Base-by-base conservation (phyloP, 768 basidiomycete genomes). In the Tephrocybe rancida region DNA sequence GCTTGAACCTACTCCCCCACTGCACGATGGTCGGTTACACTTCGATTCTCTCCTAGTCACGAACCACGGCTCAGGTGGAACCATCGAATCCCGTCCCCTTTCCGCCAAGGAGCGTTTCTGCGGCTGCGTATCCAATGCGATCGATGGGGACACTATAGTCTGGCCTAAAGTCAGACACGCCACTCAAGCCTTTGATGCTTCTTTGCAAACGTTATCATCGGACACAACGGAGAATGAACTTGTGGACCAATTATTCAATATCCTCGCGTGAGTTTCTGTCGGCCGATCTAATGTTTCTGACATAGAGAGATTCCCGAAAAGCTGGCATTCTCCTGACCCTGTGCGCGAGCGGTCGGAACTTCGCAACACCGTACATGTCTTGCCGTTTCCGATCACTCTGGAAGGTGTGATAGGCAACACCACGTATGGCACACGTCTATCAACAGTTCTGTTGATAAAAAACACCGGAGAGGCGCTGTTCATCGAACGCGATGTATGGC, bases 81-180 rank as follows among this genome's bases (percentile, higher is more conserved):
- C 60, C 21, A 74, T 92, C 60, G 71, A 72, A 26, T 68, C 76
- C 39, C 84, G 87, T 3, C 58, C 78, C 18, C 78, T 90, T n/a
- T 69, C 75, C 3, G 60, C 67, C 18, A 65, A 70, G 13, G 84
- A 90, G 60, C 66, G 76, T 48, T 63, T 61, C 37, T 78, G 75
- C 56, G 84, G 85, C 2, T 87, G 81, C 1, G 68, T 93, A 37
- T 91, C 92, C 29, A 92, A 92, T 61, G 90, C 89, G 13, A 68
- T 89, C 43, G 88, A 90, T 62, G 82, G 81, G n/a, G 54, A 67
- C 48, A 84, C 76, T 35, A 72, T 77, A 49, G 73, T 76, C 19
- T 93, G 90, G 91, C 86, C 86, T 22, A 94, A 93, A 72, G 82
- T 93, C 5, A 68, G 74, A 47, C 77, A 80, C 55, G 92, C 88